These are phyloP conservation scores for Annona squamosa DNA, from an alignment of 164 flowering plant species.

Conservation along the genomic window DNA sequence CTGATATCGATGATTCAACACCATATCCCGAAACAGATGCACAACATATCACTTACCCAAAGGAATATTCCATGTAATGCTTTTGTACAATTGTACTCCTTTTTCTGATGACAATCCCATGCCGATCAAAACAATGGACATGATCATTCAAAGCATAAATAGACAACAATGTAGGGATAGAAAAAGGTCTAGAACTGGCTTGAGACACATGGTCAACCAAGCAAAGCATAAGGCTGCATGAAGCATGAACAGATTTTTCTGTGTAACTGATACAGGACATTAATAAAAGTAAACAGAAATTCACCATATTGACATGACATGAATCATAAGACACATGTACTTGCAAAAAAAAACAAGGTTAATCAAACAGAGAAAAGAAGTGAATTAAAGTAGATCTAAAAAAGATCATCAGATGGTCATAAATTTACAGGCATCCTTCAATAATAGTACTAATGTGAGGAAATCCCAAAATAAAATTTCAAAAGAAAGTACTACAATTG, in stretches of 20 bases:
- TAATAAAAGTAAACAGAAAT: too few species aligned
- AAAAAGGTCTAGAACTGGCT: background rate
- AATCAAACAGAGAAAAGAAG: too few species aligned
- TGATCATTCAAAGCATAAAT: background rate
- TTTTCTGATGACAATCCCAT: background rate
- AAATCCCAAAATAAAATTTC: background rate
- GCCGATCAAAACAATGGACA: background rate
- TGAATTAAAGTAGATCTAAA: background rate
- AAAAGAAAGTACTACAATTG: too few species aligned
- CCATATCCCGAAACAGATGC: background rate
- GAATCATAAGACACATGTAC: too few species aligned
- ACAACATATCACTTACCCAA: background rate
- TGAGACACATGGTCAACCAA: background rate
- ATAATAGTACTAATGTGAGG: background rate
- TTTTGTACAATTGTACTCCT: background rate
- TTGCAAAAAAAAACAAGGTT: too few species aligned
- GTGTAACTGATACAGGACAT: too few species aligned
- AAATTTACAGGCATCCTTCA: background rate
- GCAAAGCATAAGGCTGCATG: background rate
- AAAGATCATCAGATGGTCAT: background rate
- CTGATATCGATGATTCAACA: background rate
- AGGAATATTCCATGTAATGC: background rate
- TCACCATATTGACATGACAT: too few species aligned
- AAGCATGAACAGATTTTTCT: too few species aligned
- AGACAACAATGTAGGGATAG: background rate